Conservation (phyloP, 2,329 filamentous ascomycete genomes). For the Lachnellula subtilissima region DNA sequence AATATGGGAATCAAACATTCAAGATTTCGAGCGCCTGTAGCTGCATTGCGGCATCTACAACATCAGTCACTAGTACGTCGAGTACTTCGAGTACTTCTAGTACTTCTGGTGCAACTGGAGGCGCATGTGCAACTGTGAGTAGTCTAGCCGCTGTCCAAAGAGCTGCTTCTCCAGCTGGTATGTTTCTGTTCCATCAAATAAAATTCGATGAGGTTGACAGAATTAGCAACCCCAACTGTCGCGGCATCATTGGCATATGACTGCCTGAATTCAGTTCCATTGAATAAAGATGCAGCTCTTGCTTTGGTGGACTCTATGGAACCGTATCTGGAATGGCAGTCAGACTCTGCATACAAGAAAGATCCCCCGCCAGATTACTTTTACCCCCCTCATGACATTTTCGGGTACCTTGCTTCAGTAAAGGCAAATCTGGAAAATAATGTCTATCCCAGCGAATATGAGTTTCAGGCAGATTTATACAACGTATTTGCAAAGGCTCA, state of each 20-base stretch:
- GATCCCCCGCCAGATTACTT: conserved; percentile 48
- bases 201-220: background rate
- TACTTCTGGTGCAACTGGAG: conserved; percentile 4
- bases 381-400: conserved; percentile 44
- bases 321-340: conserved; percentile 30
- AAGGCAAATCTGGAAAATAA: conserved; percentile 37
- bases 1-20: conserved; percentile 12
- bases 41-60: conserved; percentile 15
- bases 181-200: background rate
- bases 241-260: conserved; percentile 27
- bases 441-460: conserved; percentile 48
- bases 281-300: conserved; percentile 24
- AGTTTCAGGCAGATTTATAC: conserved; percentile 51
- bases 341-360: conserved; percentile 36
- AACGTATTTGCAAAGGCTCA: conserved; percentile 50
- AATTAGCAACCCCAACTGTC: conserved; percentile 24
- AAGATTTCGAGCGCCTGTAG: conserved; percentile 20
- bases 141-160: conserved; percentile 21
- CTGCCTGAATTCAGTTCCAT: conserved; percentile 28
- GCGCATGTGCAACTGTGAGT: conserved; percentile 27
- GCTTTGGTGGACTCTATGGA: conserved; percentile 21
- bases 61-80: conserved; percentile 1
- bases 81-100: background rate
- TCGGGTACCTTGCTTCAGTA: conserved; percentile 42
- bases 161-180: conserved; percentile 19